Evolutionary conservation across 1,284 basidiomycete genomes (phyloP).

Genomic region (Rhodotorula mucilaginosa): DNA sequence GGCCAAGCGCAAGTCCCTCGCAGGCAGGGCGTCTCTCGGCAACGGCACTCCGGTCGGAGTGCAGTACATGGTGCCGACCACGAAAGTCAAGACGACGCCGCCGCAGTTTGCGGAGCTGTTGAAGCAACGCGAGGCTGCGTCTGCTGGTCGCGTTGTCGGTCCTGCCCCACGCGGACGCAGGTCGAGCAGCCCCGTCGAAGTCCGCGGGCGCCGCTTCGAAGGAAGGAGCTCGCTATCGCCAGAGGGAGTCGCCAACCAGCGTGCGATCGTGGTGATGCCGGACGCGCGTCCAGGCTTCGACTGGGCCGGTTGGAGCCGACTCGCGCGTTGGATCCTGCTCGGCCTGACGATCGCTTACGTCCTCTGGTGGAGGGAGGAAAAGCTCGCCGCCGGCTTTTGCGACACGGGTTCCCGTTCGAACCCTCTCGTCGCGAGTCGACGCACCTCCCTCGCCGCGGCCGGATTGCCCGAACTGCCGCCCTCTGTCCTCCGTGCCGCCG

Average conservation of each 20-base stretch:
- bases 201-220: background rate
- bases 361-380: constrained; percentile 56
- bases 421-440: constrained; percentile 50
- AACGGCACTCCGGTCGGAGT: constrained; percentile 4
- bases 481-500: constrained; percentile 16
- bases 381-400: constrained; percentile 76
- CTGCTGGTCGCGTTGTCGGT: background rate
- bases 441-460: constrained; percentile 18
- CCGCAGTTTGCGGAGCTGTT: constrained; percentile 15
- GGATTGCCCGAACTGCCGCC: constrained; percentile 6
- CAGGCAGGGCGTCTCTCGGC: background rate
- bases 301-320: background rate
- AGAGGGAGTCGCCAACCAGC: background rate
- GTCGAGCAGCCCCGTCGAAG: constrained; percentile 5
- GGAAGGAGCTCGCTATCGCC: background rate
- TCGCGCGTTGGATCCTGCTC: constrained; percentile 49
- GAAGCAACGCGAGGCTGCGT: constrained; percentile 1
- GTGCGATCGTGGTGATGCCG: background rate
- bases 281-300: background rate
- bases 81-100: constrained; percentile 24
- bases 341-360: constrained; percentile 52
- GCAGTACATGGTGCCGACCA: constrained; percentile 32
- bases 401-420: constrained; percentile 67
- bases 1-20: background rate
- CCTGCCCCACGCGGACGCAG: constrained; percentile 1